Base-by-base conservation (phyloP, 2,329 filamentous ascomycete genomes). In the Penicillium thymicola region DNA sequence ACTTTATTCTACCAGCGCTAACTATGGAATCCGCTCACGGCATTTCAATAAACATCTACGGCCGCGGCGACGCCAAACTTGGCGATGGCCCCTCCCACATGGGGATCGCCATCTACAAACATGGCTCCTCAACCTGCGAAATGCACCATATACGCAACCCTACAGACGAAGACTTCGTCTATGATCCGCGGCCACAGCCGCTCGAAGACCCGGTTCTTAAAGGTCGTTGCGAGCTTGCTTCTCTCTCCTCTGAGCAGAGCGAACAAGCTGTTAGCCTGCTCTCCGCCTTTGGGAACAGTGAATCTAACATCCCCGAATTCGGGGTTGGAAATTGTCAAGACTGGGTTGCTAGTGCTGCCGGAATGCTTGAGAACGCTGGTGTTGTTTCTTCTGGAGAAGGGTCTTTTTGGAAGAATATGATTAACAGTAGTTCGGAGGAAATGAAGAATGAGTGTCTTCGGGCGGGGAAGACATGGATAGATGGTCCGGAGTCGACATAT, bases 81-180 rank as follows among this genome's bases (percentile, higher is more conserved):
- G 27, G 43, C 11, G 43, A 45, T 5, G 27, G 43, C 4, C 43
- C 43, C 11, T 45, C 43, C 11, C 43, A 45, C 27, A 45, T 45
- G 43, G 43, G 43, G 32, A 14, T 45, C 11, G n/a, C n/a, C 11
- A 21, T 45, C 13, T 45, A 45, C 27, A 32, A 45, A 13, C 4
- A 30, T 5, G 42, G 27, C 25, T 28, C 25, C 25, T 44, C 42
- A 18, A 44, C 25, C 4, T 44, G 42, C 27, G 42, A 44, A 30
- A 45, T 45, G 27, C 43, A 32, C n/a, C 43, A 45, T 45, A 45
- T 45, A 30, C 43, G 43, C n/a, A 45, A 45, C 43, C 43, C 43
- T 4, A 45, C 27, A 16, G 43, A 45, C 7, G 43, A 45, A 45
- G 27, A 32, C n/a, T 32, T 45, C 43, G 14, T 45, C 11, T 45